A percentile compares a stretch with the other conserved stretches of the same genome.
Evolutionary conservation across 2,329 filamentous ascomycete genomes (phyloP).

Genomic region (Podosphaera xanthii): DNA sequence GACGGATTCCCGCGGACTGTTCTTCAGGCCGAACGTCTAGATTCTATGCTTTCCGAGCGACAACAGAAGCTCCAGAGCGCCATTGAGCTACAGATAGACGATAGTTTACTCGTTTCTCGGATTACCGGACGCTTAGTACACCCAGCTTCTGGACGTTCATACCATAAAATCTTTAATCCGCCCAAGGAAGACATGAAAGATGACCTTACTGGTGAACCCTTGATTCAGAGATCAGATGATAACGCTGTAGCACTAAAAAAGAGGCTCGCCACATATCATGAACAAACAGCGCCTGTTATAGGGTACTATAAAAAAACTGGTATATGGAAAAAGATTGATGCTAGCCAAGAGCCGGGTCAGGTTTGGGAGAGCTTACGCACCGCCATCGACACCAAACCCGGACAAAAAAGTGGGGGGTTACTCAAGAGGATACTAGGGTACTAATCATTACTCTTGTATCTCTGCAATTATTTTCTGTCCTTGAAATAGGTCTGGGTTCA

Average conservation of each 20-base stretch:
- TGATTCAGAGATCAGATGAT: slow-evolving; percentile 91
- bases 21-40: slow-evolving; percentile 80
- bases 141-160: slow-evolving; percentile 84
- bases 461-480: not conserved
- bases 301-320: slow-evolving; percentile 93
- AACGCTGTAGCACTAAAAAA: slow-evolving; percentile 93
- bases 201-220: slow-evolving; percentile 85
- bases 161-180: slow-evolving; percentile 98
- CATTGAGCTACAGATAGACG: slow-evolving; percentile 91
- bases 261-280: slow-evolving; percentile 79
- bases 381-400: slow-evolving; percentile 46
- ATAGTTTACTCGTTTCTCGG: slow-evolving; percentile 74
- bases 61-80: slow-evolving; percentile 81
- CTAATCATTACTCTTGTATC: slow-evolving; percentile 2
- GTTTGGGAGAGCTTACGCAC: slow-evolving; percentile 86
- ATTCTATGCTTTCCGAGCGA: slow-evolving; percentile 64
- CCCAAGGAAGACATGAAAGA: slow-evolving; percentile 88
- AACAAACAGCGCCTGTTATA: slow-evolving; percentile 80
- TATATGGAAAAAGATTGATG: slow-evolving; percentile 91
- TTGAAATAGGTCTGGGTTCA: not conserved
- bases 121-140: slow-evolving; percentile 93
- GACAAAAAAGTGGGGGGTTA: slow-evolving; percentile 10
- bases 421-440: slow-evolving; percentile 17
- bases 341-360: slow-evolving; percentile 81
- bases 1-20: slow-evolving; percentile 97